Evolutionary conservation across 768 basidiomycete genomes (phyloP).

Genomic region (Tricholoma matsutake): DNA sequence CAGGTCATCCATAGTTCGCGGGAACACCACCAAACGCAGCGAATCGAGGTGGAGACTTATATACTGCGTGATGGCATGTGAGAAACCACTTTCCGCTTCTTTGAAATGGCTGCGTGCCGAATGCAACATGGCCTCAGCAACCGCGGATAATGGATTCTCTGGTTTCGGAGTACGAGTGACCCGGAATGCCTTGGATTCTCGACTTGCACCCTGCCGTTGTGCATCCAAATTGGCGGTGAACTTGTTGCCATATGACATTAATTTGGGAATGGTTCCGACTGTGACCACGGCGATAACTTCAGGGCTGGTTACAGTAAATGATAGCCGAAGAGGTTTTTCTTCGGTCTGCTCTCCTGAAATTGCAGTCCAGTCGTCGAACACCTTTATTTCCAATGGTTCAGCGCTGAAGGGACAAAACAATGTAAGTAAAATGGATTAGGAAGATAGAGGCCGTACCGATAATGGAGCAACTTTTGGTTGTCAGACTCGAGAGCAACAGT

Average conservation of each 20-base stretch:
- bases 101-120: slow-evolving; percentile 71
- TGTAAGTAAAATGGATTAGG: not conserved
- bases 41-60: slow-evolving; percentile 67
- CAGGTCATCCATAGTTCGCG: slow-evolving; percentile 71
- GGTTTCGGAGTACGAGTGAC: slow-evolving; percentile 69
- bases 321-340: slow-evolving; percentile 57
- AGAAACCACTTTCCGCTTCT: slow-evolving; percentile 58
- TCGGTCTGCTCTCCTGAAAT: slow-evolving; percentile 36
- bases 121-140: slow-evolving; percentile 81
- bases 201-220: slow-evolving; percentile 73
- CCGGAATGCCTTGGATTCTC: slow-evolving; percentile 76
- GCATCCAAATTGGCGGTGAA: slow-evolving; percentile 70
- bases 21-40: slow-evolving; percentile 72
- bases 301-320: slow-evolving; percentile 72
- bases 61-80: slow-evolving; percentile 64
- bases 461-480: slow-evolving; percentile 67
- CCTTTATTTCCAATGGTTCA: slow-evolving; percentile 70
- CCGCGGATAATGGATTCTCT: slow-evolving; percentile 77
- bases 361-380: slow-evolving; percentile 81
- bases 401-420: slow-evolving; percentile 42
- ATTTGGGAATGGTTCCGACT: slow-evolving; percentile 72
- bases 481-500: slow-evolving; percentile 71
- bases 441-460: slow-evolving; percentile 51
- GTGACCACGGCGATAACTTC: slow-evolving; percentile 67
- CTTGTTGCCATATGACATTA: slow-evolving; percentile 71